Evolutionary conservation across 2,329 filamentous ascomycete species (phyloP).

Genomic region (Massarina eburnea): DNA sequence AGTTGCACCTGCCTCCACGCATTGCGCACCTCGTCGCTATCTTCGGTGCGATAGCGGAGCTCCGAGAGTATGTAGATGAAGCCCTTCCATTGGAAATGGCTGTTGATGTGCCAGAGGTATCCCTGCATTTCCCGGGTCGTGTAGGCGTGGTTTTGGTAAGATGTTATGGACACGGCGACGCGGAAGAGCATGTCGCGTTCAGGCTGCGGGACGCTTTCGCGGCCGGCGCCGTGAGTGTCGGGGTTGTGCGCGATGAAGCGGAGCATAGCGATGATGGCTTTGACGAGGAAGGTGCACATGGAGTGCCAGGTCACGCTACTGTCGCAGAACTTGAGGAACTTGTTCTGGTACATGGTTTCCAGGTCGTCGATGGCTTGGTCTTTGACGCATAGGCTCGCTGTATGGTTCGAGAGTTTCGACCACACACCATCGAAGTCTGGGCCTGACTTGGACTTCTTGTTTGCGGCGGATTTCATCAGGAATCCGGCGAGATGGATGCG

Average conservation of each 20-base stretch:
- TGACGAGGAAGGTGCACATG: conserved; percentile 48
- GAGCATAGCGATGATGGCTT: conserved; percentile 47
- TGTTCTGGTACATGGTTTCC: conserved; percentile 44
- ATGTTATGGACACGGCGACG: conserved; percentile 44
- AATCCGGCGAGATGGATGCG: conserved; percentile 47
- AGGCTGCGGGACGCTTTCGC: conserved; percentile 26
- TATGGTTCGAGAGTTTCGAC: conserved; percentile 20
- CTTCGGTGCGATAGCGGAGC: conserved; percentile 28
- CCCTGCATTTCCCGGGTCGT: conserved; percentile 42
- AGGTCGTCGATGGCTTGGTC: conserved; percentile 44
- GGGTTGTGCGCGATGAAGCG: conserved; percentile 51
- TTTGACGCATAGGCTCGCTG: conserved; percentile 23
- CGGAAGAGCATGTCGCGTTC: conserved; percentile 46
- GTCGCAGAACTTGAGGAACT: conserved; percentile 42
- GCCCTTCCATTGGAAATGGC: conserved; percentile 56
- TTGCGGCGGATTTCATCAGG: conserved; percentile 23
- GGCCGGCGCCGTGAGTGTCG: conserved; percentile 35
- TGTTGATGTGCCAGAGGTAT: conserved; percentile 51
- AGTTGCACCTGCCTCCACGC: conserved; percentile 52
- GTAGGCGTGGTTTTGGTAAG: conserved; percentile 45
- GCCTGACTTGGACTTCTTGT: conserved; percentile 12
- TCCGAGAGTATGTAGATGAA: conserved; percentile 52
- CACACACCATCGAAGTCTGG: conserved; percentile 25
- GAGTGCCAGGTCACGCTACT: conserved; percentile 46
- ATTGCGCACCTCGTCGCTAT: conserved; percentile 26